Evolutionary conservation across 805 yeast genomes (phyloP).

Genomic region (Debaryomyces hansenii): DNA sequence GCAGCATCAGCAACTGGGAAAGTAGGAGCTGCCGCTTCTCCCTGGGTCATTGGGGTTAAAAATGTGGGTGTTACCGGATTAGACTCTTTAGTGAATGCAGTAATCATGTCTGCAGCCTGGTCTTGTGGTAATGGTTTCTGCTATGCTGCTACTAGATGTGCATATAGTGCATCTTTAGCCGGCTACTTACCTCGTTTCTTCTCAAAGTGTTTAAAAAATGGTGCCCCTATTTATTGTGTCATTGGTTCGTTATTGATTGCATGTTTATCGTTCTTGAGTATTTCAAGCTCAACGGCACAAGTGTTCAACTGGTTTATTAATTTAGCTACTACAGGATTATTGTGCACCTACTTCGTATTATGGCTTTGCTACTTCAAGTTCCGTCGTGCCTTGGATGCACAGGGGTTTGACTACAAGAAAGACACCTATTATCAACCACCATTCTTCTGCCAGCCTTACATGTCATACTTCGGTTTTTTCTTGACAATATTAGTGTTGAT

Average conservation of each 20-base stretch:
- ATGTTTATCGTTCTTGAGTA: constrained; percentile 69
- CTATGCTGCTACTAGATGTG: constrained; percentile 73
- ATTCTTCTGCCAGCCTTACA: constrained; percentile 57
- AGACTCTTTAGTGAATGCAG: constrained; percentile 75
- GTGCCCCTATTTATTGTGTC: constrained; percentile 69
- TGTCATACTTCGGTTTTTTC: constrained; percentile 48
- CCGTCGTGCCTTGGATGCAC: constrained; percentile 58
- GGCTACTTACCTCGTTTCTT: constrained; percentile 74
- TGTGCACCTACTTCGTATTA: constrained; percentile 36
- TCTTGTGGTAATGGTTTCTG: constrained; percentile 81
- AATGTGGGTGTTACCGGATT: constrained; percentile 65
- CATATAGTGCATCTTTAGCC: constrained; percentile 71
- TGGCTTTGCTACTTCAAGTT: constrained; percentile 74
- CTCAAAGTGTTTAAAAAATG: constrained; percentile 61
- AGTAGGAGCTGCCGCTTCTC: constrained; percentile 65
- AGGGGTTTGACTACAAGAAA: constrained; percentile 56
- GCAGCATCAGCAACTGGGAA: constrained; percentile 48
- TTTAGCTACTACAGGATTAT: constrained; percentile 70
- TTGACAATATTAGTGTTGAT: constrained; percentile 25
- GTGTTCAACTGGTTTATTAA: constrained; percentile 72
- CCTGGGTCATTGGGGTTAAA: constrained; percentile 79
- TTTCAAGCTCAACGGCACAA: constrained; percentile 52
- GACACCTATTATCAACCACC: constrained; percentile 66
- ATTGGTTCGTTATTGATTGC: constrained; percentile 53
- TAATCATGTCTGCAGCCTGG: constrained; percentile 72